Base-by-base conservation (phyloP, 169 alveolate genomes). In the Plasmodium chabaudi region DNA sequence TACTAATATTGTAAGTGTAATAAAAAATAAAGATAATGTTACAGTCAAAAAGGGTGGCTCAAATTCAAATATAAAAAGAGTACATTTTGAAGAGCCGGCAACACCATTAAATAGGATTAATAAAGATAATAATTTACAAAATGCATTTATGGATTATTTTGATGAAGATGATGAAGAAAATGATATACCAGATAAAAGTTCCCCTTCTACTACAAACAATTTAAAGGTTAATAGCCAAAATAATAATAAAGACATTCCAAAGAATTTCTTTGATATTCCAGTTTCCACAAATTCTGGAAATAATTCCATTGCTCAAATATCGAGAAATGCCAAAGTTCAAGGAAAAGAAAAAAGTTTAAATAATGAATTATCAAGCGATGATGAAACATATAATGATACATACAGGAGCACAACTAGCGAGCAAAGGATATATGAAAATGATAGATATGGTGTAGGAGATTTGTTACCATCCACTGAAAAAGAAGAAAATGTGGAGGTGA, bases 71-170 rank as follows among this genome's bases (percentile, higher is more conserved):
- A 2, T 15, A 15, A 75, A 49, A 61, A 64, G 23, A 68, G 88
- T 47, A 5, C 51, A 9, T 12, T 63, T 47, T 56, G 27, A 23
- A 17, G 88, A 75, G 49, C 88, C 88, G 9, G 23, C 7, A 21
- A 74, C 88, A 23, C 88, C 88, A 15, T 5, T 75, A 63, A 75
- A 75, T 44, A 60, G 71, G 55, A 5, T 75, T 63, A 75, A 75
- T 47, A 75, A 63, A 49, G 56, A 75, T 56, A 61, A 61, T 44
- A 65, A 75, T 65, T 51, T 75, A n/a, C 46, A 63, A 44, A 65
- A 75, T 23, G 88, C 88, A 1, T 75, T 75, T 51, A 23, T 64
- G 44, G 69, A 75, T 51, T 75, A 75, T 61, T 34, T 57, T 47
- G n/a, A 75, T 63, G 53, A 75, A 23, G 47, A 46, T 13, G n/a